phyloP scores from a whole-genome alignment of 2,329 filamentous ascomycete species.

The Calonectria leucothoes region DNA sequence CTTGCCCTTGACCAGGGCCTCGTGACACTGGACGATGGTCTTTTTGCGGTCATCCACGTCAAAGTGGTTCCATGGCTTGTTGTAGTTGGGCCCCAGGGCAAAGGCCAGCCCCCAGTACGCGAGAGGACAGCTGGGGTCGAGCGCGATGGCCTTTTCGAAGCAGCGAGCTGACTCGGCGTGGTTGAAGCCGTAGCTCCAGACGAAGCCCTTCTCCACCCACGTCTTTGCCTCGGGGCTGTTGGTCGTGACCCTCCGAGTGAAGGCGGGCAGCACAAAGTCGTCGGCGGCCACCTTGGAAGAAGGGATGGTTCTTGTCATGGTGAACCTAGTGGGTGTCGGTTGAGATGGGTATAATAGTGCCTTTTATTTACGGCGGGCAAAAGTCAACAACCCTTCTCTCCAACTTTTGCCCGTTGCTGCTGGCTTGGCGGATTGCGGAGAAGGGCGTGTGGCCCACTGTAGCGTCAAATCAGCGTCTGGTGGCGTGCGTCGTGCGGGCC shows the following conservation, averaged over 20 bases:
- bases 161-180: conserved; percentile 73
- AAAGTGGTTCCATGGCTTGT: conserved; percentile 73
- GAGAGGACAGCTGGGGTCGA: conserved; percentile 67
- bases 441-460: conserved; percentile 30
- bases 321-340: background rate
- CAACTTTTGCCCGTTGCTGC: conserved; percentile 28
- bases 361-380: background rate
- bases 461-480: conserved; percentile 34
- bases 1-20: conserved; percentile 29
- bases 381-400: background rate
- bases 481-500: conserved; percentile 30
- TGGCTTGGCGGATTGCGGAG: conserved; percentile 32
- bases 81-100: conserved; percentile 76
- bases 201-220: conserved; percentile 76
- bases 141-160: conserved; percentile 66
- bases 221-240: conserved; percentile 60
- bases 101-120: conserved; percentile 77
- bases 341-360: no score
- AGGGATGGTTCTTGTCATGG: conserved; percentile 30
- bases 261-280: conserved; percentile 39
- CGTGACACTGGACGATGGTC: conserved; percentile 27
- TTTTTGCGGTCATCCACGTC: conserved; percentile 35
- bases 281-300: conserved; percentile 12
- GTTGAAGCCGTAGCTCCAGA: conserved; percentile 79
- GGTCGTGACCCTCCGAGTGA: conserved; percentile 62